phyloP scores from a whole-genome alignment of 768 basidiomycete genomes.

The Lyophyllum semitale region DNA sequence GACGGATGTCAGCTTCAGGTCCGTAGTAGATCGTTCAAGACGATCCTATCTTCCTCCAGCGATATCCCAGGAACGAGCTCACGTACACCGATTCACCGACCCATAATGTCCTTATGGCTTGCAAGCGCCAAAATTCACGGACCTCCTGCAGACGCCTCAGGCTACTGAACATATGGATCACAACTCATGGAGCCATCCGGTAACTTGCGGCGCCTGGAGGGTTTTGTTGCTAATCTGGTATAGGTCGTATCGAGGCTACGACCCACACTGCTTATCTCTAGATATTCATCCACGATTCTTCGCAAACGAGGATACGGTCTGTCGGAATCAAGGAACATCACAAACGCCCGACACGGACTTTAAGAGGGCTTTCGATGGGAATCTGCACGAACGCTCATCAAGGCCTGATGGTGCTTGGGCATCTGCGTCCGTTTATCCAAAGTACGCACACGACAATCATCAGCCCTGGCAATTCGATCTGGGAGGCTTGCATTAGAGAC shows the following conservation, averaged over 20 bases:
- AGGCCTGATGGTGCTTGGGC: constrained; percentile 34
- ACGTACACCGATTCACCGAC: background rate
- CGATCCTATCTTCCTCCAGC: background rate
- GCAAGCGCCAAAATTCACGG: constrained; percentile 1
- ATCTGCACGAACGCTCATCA: constrained; percentile 29
- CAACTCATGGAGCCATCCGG: background rate
- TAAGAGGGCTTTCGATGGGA: constrained; percentile 32
- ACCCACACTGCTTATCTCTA: constrained; percentile 10
- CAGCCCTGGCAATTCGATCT: too few relatives aligned
- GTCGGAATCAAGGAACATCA: constrained; percentile 15
- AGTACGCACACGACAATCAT: constrained; percentile 19
- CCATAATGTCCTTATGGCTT: constrained; percentile 11
- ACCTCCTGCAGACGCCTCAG: background rate
- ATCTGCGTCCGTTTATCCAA: constrained; percentile 39
- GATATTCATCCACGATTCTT: constrained; percentile 24
- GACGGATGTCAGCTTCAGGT: too few relatives aligned
- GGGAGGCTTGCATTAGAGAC: too few relatives aligned
- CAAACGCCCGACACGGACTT: constrained; percentile 10
- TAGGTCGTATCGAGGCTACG: constrained; percentile 2
- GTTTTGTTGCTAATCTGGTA: background rate
- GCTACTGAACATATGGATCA: background rate
- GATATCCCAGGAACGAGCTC: background rate
- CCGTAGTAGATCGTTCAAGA: background rate
- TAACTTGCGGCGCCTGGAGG: background rate
- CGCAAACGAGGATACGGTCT: constrained; percentile 15